These are phyloP conservation scores for Penicillium occitanis DNA, from an alignment of 2,329 filamentous ascomycete genomes.

Conservation along the genomic window DNA sequence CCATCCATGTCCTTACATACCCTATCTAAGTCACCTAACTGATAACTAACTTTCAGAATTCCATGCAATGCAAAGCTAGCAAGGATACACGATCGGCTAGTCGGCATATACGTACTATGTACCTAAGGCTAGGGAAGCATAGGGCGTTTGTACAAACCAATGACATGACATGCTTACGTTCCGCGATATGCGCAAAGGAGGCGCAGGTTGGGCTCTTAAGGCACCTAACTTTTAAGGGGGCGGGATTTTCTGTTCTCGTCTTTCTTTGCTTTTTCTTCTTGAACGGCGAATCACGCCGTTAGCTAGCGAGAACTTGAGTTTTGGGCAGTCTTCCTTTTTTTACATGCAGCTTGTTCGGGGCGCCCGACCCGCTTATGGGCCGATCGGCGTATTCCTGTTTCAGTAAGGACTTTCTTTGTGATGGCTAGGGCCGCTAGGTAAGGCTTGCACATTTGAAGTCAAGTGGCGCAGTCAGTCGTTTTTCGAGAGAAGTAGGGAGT, in stretches of 20 bases:
- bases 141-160: background rate
- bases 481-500: background rate
- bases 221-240: background rate
- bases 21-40: background rate
- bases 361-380: conserved; percentile 1
- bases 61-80: conserved; percentile 1
- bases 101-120: background rate
- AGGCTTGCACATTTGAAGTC: background rate
- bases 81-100: conserved; percentile 4
- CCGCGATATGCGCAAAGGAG: conserved; percentile 1
- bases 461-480: background rate
- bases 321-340: background rate
- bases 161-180: background rate
- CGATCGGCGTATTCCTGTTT: conserved; percentile 2
- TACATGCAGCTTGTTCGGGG: background rate
- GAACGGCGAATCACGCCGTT: background rate
- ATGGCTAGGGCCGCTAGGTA: background rate
- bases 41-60: background rate
- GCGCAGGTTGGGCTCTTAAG: background rate
- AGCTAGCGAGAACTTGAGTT: background rate
- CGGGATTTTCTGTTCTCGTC: conserved; percentile 15
- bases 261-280: conserved; percentile 15
- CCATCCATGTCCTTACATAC: conserved; percentile 1
- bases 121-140: no score
- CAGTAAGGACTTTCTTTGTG: background rate